These are phyloP conservation scores for Pneumocystis canis DNA, from an alignment of 1,139 yeast species.

Conservation along the genomic window DNA sequence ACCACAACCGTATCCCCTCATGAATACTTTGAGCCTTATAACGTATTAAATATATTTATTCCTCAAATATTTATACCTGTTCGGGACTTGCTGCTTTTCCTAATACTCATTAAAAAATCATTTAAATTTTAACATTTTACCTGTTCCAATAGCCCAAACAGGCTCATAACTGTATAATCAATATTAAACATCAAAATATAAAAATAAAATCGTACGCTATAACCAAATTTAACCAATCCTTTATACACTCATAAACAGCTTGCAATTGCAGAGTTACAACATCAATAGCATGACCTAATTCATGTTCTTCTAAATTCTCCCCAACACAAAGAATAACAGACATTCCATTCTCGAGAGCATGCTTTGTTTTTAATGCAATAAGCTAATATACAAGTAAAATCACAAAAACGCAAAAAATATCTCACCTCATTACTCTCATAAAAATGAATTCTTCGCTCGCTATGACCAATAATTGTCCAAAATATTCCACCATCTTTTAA, in stretches of 20 bases:
- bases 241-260: conserved; percentile 69
- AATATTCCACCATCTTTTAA: conserved; percentile 81
- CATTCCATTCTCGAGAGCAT: conserved; percentile 77
- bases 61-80: conserved; percentile 55
- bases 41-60: background rate
- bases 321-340: conserved; percentile 86
- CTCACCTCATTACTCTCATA: conserved; percentile 57
- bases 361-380: conserved; percentile 87
- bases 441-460: conserved; percentile 93
- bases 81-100: conserved; percentile 95
- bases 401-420: background rate
- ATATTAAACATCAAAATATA: background rate
- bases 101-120: background rate
- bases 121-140: background rate
- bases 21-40: conserved; percentile 45
- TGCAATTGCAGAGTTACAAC: conserved; percentile 83
- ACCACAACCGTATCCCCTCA: conserved; percentile 70
- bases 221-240: conserved; percentile 86
- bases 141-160: conserved; percentile 99
- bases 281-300: conserved; percentile 68
- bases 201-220: conserved; percentile 56
- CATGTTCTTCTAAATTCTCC: conserved; percentile 89
- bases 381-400: conserved; percentile 28
- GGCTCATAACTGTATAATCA: conserved; percentile 36
- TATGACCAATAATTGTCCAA: conserved; percentile 96